Base-by-base conservation (phyloP, 192 early-diverging fungal genomes). In the Glomus cerebriforme region DNA sequence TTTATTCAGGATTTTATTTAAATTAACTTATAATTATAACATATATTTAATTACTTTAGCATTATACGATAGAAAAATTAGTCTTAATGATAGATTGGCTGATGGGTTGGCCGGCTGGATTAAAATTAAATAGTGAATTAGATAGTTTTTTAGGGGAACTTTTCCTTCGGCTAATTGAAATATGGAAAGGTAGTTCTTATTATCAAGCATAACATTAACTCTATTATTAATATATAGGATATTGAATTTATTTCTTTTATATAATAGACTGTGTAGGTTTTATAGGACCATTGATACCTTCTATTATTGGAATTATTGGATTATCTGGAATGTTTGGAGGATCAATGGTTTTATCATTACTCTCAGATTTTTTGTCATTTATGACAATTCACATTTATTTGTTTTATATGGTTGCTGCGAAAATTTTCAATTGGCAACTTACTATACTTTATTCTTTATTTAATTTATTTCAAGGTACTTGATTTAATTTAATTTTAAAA, bases 41-140 rank as follows among this genome's bases (percentile, higher is more conserved):
- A 34, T 77, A 59, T 62, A 73, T 54, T 47, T n/a, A n/a, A 29
- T 29, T 63, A 13, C 32, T 58, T 9, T 60, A 94, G 91, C 81
- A 82, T 64, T 90, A 94, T 75, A 92, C 94, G 5, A 87, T 97
- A 29, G 88, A 88, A 49, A 89, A 88, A 12, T 84, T 95, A 27
- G 86, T 92, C 58, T 82, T 83, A 27, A 95, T 93, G 75, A 90
- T 98, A 49, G 85, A 87, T 3, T 99, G 98, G 98, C 85, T 99
- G 49, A 92, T 94, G 58, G 91, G 92, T 62, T 94, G 91, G 85
- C 98, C 98, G 13, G 97, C 94, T 0, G 98, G 98, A 7, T 85
- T 99, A 45, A 99, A 99, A 82, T 90, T 99, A 2, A 99, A 99
- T 83, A 90, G 89, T 39, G 95, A 96, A 63, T 85, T 99, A 24